These are phyloP conservation scores for Pleurotus salmoneostramineus DNA, from an alignment of 768 basidiomycete species.

Conservation along the genomic window DNA sequence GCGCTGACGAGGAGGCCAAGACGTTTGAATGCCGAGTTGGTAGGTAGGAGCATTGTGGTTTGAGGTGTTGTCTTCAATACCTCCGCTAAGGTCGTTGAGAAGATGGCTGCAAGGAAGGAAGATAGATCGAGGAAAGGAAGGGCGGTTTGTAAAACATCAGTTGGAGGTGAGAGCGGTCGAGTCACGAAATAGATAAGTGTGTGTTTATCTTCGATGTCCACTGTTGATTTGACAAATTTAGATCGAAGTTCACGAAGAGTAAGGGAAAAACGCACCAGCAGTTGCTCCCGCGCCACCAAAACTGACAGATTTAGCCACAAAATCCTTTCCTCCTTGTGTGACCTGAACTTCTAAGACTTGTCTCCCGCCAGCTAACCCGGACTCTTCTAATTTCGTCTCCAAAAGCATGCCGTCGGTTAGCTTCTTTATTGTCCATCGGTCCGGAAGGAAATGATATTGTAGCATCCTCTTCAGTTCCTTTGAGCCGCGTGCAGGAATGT, in stretches of 20 bases:
- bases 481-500: slow-evolving; percentile 62
- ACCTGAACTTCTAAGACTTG: slow-evolving; percentile 74
- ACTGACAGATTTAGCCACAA: slow-evolving; percentile 50
- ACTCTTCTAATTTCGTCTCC: slow-evolving; percentile 73
- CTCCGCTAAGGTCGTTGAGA: slow-evolving; percentile 81
- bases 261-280: slow-evolving; percentile 49
- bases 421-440: slow-evolving; percentile 67
- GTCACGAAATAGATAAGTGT: slow-evolving; percentile 89
- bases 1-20: slow-evolving; percentile 82
- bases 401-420: slow-evolving; percentile 72
- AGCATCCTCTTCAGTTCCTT: slow-evolving; percentile 70
- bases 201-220: slow-evolving; percentile 54
- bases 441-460: slow-evolving; percentile 90
- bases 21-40: slow-evolving; percentile 83
- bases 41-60: slow-evolving; percentile 83
- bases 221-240: slow-evolving; percentile 32
- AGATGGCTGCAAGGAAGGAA: slow-evolving; percentile 85
- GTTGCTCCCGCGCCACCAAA: slow-evolving; percentile 85
- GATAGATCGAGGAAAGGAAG: slow-evolving; percentile 84
- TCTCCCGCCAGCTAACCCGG: slow-evolving; percentile 60
- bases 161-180: slow-evolving; percentile 77
- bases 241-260: neutral
- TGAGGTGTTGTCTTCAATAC: slow-evolving; percentile 58
- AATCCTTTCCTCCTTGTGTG: slow-evolving; percentile 41
- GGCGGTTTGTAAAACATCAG: slow-evolving; percentile 75